phyloP scores from a whole-genome alignment of 352 stramenopile genomes.

The Globisporangium echinulatum region DNA sequence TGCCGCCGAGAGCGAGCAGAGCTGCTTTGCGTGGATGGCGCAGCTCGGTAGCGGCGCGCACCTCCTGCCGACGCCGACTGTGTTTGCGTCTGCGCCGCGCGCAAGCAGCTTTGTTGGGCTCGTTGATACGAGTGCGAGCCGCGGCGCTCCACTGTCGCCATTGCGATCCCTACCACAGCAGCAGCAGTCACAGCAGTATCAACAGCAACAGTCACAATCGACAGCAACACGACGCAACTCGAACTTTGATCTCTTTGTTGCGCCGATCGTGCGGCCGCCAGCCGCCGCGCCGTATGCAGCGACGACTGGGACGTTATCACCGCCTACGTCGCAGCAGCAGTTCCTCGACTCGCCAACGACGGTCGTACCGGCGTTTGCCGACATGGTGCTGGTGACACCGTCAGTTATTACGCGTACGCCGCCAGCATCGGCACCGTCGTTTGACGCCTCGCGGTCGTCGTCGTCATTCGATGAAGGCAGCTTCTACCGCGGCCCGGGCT shows the following conservation, averaged over 20 bases:
- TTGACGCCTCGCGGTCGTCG: neutral
- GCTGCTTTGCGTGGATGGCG: constrained; percentile 24
- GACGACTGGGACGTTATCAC: constrained; percentile 3
- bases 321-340: neutral
- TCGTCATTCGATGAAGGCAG: neutral
- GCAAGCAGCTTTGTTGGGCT: neutral
- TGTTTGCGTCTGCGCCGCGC: neutral
- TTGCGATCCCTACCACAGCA: neutral
- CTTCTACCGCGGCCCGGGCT: constrained; percentile 5
- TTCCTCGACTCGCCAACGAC: constrained; percentile 11
- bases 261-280: neutral
- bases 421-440: constrained; percentile 10
- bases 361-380: constrained; percentile 4
- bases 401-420: neutral
- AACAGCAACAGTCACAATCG: too few relatives aligned
- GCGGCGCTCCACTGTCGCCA: neutral
- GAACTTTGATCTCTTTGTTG: neutral
- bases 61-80: neutral
- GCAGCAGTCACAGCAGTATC: too few relatives aligned
- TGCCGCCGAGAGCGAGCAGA: constrained; percentile 27
- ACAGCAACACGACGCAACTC: neutral
- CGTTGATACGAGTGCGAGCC: neutral
- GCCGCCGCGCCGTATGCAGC: neutral
- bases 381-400: neutral
- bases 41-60: constrained; percentile 15